Percentiles rank a stretch among this genome's conserved stretches.
These are phyloP conservation scores for Sugiyamaella floridensis DNA, from an alignment of 805 yeast genomes.

Conservation along the genomic window DNA sequence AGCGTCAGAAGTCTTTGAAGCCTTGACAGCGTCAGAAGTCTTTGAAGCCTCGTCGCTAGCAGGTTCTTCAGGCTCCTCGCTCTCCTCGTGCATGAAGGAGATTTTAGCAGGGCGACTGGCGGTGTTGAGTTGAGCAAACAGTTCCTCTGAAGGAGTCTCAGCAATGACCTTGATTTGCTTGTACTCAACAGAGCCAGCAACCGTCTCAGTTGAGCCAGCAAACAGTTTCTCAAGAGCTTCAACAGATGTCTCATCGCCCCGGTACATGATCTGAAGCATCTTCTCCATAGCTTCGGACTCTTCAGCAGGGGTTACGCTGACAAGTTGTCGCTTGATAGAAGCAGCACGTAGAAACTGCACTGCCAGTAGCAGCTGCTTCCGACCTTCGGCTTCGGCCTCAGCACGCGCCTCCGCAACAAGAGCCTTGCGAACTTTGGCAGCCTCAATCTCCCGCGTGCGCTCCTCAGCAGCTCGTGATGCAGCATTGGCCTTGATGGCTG, in stretches of 20 bases:
- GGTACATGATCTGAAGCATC: conserved; percentile 28
- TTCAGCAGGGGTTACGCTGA: conserved; percentile 14
- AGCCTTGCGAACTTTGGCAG: conserved; percentile 12
- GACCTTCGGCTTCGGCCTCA: conserved; percentile 17
- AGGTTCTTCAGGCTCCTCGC: conserved; percentile 8
- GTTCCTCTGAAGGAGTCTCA: conserved; percentile 10
- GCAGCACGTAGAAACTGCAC: conserved; percentile 30
- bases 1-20: neutral
- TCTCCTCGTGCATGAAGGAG: conserved; percentile 19
- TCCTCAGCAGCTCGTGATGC: conserved; percentile 12
- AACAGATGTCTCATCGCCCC: conserved; percentile 28
- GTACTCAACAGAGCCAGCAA: conserved; percentile 16
- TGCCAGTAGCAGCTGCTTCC: conserved; percentile 18
- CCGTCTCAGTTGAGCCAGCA: conserved; percentile 23
- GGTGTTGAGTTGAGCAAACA: conserved; percentile 3
- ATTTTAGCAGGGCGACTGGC: conserved; percentile 4
- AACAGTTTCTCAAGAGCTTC: conserved; percentile 26
- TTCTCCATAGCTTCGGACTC: conserved; percentile 27
- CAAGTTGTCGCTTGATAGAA: conserved; percentile 28
- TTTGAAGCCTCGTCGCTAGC: neutral
- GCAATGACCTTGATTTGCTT: conserved; percentile 14
- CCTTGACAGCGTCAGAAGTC: neutral
- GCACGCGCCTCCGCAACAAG: conserved; percentile 13
- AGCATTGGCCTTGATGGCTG: conserved; percentile 18
- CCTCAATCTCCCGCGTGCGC: conserved; percentile 9